Evolutionary conservation across 805 yeast species (phyloP), one percentile per base, ranked within the genome.

Genomic region (Starmerella floris): DNA sequence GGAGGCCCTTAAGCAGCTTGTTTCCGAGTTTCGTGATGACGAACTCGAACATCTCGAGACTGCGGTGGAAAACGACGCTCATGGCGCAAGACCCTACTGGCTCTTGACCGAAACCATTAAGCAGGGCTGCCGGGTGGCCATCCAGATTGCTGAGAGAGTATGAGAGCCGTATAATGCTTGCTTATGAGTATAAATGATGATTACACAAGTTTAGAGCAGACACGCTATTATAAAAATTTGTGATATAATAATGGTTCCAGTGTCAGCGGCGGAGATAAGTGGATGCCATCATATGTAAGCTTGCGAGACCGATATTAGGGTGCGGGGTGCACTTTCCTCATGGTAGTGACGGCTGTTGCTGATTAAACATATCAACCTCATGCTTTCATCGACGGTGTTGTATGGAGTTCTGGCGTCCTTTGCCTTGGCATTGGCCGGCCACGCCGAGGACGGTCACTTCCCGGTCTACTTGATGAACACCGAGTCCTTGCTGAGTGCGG

Each of bases 11-110:
- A 79, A 74, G 49, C 65, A 70, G 22, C 69, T 74, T 1, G 78
- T 91, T 41, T 76, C 76, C 44, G 67, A 72, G 40, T 91, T 88
- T 59, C 71, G 98, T 58, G 97, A 88, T 58, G 94, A 88, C 40
- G 98, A 88, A 61, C 68, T 88, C 46, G 97, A 88, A 62, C 98
- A 91, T 65, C 69, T 91, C 52, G 84, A 91, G 52, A 88, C 95
- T 0, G 98, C 98, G 0, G 74, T 91, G 19, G 80, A 82, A 52
- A 71, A 91, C 56, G 97, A 88, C 59, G 87, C 97, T 0, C 83
- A 85, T 51, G 75, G 77, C 53, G 98, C 98, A 2, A 81, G 83
- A 39, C 97, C 97, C 1, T 91, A 91, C 62, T 72, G 81, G 70
- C 59, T 88, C 27, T 67, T 91, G 37, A 88, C 96, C 0, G 97